These are phyloP conservation scores for Mucuna pruriens DNA, from an alignment of 306 rosid species.

Conservation along the genomic window DNA sequence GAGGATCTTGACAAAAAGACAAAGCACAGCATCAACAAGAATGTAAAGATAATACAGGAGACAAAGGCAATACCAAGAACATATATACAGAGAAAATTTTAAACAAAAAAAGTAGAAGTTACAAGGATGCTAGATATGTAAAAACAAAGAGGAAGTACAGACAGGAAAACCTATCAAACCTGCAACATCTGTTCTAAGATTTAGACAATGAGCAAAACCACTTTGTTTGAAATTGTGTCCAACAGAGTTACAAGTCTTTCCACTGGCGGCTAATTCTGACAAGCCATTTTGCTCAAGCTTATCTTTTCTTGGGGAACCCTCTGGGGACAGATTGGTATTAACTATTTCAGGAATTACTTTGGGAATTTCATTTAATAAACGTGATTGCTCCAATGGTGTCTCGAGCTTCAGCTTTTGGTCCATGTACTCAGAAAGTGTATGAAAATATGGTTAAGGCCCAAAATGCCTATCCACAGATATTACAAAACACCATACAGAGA, in stretches of 20 bases:
- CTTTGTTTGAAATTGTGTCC: conserved; percentile 26
- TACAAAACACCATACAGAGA: conserved; percentile 6
- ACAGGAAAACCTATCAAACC: conserved; percentile 41
- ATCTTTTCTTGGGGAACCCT: conserved; percentile 41
- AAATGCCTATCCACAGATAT: neutral
- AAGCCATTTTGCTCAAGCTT: conserved; percentile 44
- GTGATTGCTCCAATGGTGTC: conserved; percentile 58
- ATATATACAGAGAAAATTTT: neutral
- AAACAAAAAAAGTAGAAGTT: neutral
- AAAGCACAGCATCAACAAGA: neutral
- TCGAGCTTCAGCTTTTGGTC: conserved; percentile 56
- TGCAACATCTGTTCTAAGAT: conserved; percentile 44
- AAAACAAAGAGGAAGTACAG: neutral
- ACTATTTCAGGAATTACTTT: conserved; percentile 61
- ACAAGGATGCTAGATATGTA: neutral
- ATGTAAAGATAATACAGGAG: conserved; percentile 13
- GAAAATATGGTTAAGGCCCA: conserved; percentile 62
- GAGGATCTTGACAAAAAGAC: no score
- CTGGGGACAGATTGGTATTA: conserved; percentile 38
- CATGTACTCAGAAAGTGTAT: conserved; percentile 61
- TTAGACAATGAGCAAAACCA: conserved; percentile 20
- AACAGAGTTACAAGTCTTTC: conserved; percentile 36
- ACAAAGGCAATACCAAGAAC: conserved; percentile 1
- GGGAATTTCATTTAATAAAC: conserved; percentile 57
- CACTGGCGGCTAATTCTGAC: conserved; percentile 35